Conservation (phyloP, 2,329 filamentous ascomycete genomes). For the Aureobasidium musti region DNA sequence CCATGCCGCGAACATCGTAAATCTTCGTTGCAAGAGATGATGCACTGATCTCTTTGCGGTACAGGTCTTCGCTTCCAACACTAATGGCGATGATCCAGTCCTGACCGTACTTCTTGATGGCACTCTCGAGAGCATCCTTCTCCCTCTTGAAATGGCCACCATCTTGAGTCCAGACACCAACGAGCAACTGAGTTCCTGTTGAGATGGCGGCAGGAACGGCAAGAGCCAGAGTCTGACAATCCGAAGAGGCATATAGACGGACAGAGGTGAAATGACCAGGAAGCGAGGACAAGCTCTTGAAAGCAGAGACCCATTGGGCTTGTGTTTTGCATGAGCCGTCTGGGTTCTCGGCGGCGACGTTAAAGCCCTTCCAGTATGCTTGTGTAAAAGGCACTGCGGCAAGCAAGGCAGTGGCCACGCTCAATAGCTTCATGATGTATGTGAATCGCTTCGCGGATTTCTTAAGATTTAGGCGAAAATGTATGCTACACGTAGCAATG, state of each 20-base stretch:
- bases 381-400: constrained; percentile 39
- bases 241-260: constrained; percentile 66
- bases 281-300: constrained; percentile 44
- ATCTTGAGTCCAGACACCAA: constrained; percentile 61
- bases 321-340: constrained; percentile 46
- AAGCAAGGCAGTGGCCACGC: constrained; percentile 40
- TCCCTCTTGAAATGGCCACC: constrained; percentile 59
- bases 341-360: constrained; percentile 45
- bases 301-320: constrained; percentile 43
- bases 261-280: constrained; percentile 61
- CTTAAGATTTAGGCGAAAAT: too few species aligned
- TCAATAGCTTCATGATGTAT: constrained; percentile 32
- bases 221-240: constrained; percentile 53
- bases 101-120: constrained; percentile 57
- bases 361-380: constrained; percentile 50
- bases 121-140: constrained; percentile 61
- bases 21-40: constrained; percentile 49
- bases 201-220: constrained; percentile 61
- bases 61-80: constrained; percentile 68
- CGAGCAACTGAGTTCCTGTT: constrained; percentile 62
- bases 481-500: constrained; percentile 16
- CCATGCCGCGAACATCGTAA: constrained; percentile 56
- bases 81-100: constrained; percentile 65
- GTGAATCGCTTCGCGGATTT: not conserved
- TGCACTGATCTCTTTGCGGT: constrained; percentile 55